Evolutionary conservation across 371 early-diverging fungal genomes (phyloP), one percentile per base, ranked within the genome.

Genomic region (Umbelopsis sp.): DNA sequence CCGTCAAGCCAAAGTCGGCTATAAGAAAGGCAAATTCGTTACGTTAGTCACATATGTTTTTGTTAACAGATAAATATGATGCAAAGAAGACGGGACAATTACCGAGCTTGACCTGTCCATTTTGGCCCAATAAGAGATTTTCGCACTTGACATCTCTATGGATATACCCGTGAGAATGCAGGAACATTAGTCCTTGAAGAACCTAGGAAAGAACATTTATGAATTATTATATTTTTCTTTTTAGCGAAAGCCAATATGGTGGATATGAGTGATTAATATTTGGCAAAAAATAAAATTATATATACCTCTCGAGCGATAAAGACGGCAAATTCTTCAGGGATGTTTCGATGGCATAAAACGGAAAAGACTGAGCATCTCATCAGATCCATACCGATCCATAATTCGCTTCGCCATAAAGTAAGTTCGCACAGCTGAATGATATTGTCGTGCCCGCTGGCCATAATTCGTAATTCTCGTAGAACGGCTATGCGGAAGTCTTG

Each of bases 131-230:
- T 10, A 84, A 63, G 5, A 84, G 57, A 45, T 84, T 84, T 63
- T 84, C 84, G 57, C 84, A 84, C 63, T 84, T 84, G 25, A 84
- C 67, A 64, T 84, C 84, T 62, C 84, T 80, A 70, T 84, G 84
- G 46, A 84, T 80, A 45, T 78, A 81, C 2, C 77, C 77, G 69
- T 80, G 80, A 46, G 69, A 64, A 41, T 84, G 84, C 50, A 84
- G 67, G 63, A 71, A 84, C 10, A 65, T 44, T 1, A 84, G 46
- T 1, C 74, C 84, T 65, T 84, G 78, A n/a, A 84, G 65, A 8
- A 76, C 76, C 57, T 83, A 65, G 45, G 24, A 37, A 57, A 10
- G 29, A 3, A 24, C 8, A 50, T 12, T 29, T 5, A 50, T 4
- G 29, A 1, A 29, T 29, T 29, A 3, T 22, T 22, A 22, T 22